Conservation (phyloP, 768 basidiomycete genomes). For the Lyophyllum shimeji region DNA sequence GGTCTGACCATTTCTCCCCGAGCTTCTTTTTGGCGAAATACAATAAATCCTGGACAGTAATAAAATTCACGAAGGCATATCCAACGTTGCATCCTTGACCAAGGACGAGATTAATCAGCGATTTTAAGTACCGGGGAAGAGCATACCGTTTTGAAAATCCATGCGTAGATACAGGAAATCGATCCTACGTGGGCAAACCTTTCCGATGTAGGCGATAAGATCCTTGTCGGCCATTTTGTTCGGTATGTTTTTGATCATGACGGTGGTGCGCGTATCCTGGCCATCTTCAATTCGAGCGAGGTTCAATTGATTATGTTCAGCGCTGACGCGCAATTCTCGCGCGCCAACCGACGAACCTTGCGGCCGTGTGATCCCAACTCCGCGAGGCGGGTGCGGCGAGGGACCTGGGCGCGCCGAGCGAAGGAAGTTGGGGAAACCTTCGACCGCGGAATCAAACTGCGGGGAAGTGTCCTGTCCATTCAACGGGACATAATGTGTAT, state of each 20-base stretch:
- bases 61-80: constrained; percentile 91
- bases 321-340: constrained; percentile 13
- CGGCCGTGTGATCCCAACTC: background rate
- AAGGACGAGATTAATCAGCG: constrained; percentile 1
- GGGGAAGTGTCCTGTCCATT: constrained; percentile 15
- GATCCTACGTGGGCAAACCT: constrained; percentile 72
- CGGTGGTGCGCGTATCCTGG: constrained; percentile 76
- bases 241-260: constrained; percentile 92
- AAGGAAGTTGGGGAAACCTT: constrained; percentile 3
- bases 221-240: constrained; percentile 88
- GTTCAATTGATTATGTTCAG: constrained; percentile 53
- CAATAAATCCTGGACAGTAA: constrained; percentile 73
- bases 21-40: constrained; percentile 71
- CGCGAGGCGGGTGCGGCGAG: background rate
- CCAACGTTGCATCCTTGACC: constrained; percentile 72
- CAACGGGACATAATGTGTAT: constrained; percentile 1
- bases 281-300: constrained; percentile 74
- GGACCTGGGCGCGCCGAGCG: background rate
- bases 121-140: background rate
- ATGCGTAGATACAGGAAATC: constrained; percentile 89
- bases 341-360: background rate
- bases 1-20: constrained; percentile 75
- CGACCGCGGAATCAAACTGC: constrained; percentile 7
- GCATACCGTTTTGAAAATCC: constrained; percentile 79
- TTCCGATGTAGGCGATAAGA: constrained; percentile 62